Evolutionary conservation across 176 grass and related monocot species (phyloP), one percentile per base, ranked within the genome.

Genomic region (Bolboschoenus planiculmis): DNA sequence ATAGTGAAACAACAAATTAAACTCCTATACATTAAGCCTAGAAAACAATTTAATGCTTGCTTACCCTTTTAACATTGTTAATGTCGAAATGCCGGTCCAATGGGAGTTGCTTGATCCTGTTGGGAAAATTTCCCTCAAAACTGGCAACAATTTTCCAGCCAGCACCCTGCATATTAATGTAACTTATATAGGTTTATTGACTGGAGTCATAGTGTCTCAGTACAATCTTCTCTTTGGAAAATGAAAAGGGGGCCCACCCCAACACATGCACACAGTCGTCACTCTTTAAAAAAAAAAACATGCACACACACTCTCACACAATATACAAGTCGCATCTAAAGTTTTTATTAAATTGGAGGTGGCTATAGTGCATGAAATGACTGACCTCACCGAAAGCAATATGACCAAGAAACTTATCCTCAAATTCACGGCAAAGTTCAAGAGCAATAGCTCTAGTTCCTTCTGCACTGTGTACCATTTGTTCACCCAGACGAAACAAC

Each of bases 31-130:
- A 51, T 53, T 7, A 74, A 2, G 72, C 15, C 5, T 44, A 14
- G 50, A 27, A 48, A 77, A 29, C 13, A 51, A 53, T 77, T 8
- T 33, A 33, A 51, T 60, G 47, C 8, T 85, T 86, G 40, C 67
- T 84, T 97, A 97, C 93, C 89, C 87, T 97, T 91, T 91, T 97
- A 33, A 97, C 89, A 90, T 97, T 97, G 66, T 97, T 97, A 58
- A 97, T 97, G 83, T 93, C 93, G 75, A 97, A 97, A 93, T 97
- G 91, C 81, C 86, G 90, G 64, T 97, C 93, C 46, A 93, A 36
- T 47, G 85, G 93, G 55, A 97, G 88, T 74, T 93, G 88, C 85
- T 93, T 93, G 70, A 97, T 91, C 83, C 88, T 97, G 33, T 83
- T 91, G 80, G 93, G 90, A 64, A 97, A 97, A 56, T 83, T 90